Conservation (phyloP, 768 basidiomycete species). For the Tubosaeta sp. region DNA sequence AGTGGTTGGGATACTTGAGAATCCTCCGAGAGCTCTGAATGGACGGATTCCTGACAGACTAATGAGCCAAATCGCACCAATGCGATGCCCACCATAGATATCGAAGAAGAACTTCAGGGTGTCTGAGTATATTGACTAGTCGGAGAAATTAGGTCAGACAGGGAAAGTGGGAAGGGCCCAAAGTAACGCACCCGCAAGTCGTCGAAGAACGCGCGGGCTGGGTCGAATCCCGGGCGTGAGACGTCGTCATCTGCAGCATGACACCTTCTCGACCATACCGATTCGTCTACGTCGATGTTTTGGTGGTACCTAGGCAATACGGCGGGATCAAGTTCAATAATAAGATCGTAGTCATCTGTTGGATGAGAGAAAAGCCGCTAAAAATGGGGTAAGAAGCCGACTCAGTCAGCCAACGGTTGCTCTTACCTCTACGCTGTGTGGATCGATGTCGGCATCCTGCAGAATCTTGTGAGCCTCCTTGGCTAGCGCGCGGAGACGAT, state of each 20-base stretch:
- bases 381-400: neutral
- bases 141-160: conserved; percentile 2
- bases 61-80: conserved; percentile 88
- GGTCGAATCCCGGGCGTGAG: conserved; percentile 74
- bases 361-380: conserved; percentile 88
- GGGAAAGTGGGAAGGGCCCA: neutral
- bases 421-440: conserved; percentile 57
- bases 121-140: conserved; percentile 66
- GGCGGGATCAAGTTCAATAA: conserved; percentile 67
- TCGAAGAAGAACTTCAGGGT: conserved; percentile 85
- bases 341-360: conserved; percentile 77
- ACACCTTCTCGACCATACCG: conserved; percentile 40
- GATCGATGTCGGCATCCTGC: conserved; percentile 45
- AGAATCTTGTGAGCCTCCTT: conserved; percentile 66
- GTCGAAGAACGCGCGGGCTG: conserved; percentile 56
- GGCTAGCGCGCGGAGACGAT: conserved; percentile 68
- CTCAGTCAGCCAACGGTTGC: neutral
- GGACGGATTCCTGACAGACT: conserved; percentile 53
- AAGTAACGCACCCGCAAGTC: conserved; percentile 67
- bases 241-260: conserved; percentile 29
- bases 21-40: conserved; percentile 81
- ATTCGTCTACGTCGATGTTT: conserved; percentile 50
- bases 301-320: conserved; percentile 73
- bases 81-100: conserved; percentile 67
- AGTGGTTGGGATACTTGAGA: conserved; percentile 57